Conservation (phyloP, 73 alveolate species). For the Paramecium sexaurelia region DNA sequence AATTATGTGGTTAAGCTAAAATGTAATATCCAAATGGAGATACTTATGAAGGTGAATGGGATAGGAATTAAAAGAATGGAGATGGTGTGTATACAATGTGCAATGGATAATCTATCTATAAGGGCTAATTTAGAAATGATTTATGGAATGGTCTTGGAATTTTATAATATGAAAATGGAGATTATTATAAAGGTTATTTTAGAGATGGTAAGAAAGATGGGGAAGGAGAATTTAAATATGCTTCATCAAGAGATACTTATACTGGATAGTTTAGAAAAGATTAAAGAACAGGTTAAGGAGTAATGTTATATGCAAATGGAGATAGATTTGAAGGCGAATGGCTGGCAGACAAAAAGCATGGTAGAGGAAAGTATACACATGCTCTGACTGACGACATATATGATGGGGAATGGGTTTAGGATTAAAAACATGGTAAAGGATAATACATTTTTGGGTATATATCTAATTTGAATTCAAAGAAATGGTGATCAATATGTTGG, state of each 20-base stretch:
- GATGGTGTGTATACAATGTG: conserved; percentile 21
- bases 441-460: not conserved
- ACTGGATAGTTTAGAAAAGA: conserved; percentile 22
- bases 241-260: not conserved
- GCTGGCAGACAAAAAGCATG: conserved; percentile 57
- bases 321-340: conserved; percentile 60
- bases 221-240: conserved; percentile 21
- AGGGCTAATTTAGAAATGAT: conserved; percentile 21
- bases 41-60: conserved; percentile 58
- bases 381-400: conserved; percentile 45
- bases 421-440: conserved; percentile 58
- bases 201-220: conserved; percentile 64
- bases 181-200: conserved; percentile 53
- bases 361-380: conserved; percentile 62
- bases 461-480: not conserved
- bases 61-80: conserved; percentile 14
- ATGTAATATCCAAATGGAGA: conserved; percentile 57
- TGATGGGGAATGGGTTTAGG: conserved; percentile 68
- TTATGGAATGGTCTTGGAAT: not conserved
- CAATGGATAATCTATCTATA: conserved; percentile 16
- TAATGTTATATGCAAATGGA: conserved; percentile 60
- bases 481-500: conserved; percentile 69
- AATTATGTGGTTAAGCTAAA: conserved; percentile 39
- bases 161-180: conserved; percentile 30
- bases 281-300: conserved; percentile 54